A percentile compares a stretch with the other conserved stretches of the same genome.
These are phyloP conservation scores for Mucor saturninus DNA, from an alignment of 371 early-diverging fungal genomes.

Conservation along the genomic window DNA sequence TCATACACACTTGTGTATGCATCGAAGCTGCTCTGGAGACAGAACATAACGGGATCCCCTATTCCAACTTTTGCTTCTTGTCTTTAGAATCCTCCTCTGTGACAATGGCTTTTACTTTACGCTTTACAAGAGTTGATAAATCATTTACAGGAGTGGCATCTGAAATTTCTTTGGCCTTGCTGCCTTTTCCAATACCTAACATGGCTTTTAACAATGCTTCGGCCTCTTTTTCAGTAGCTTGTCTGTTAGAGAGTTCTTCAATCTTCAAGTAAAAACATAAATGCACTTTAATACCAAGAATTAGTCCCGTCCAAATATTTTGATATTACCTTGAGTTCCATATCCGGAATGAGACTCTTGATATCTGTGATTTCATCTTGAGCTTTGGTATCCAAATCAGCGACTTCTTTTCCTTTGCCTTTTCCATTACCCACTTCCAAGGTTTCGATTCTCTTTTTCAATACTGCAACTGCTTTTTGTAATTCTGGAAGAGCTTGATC, in stretches of 20 bases:
- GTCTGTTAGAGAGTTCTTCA: constrained; percentile 42
- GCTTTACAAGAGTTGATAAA: constrained; percentile 47
- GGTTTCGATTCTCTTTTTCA: constrained; percentile 51
- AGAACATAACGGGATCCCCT: neutral
- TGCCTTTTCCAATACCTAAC: constrained; percentile 19
- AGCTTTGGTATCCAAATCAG: constrained; percentile 10
- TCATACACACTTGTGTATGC: too few relatives aligned
- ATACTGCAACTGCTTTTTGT: constrained; percentile 57
- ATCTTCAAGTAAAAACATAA: constrained; percentile 22
- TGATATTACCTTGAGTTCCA: constrained; percentile 52
- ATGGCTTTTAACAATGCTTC: constrained; percentile 40
- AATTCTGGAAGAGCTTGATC: constrained; percentile 66
- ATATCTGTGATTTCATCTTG: constrained; percentile 50
- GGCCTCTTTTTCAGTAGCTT: constrained; percentile 45
- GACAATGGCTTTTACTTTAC: constrained; percentile 28
- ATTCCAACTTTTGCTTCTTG: constrained; percentile 23
- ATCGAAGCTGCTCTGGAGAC: too few relatives aligned
- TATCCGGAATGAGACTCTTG: constrained; percentile 49
- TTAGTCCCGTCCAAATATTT: neutral
- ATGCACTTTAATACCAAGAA: neutral
- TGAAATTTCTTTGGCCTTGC: constrained; percentile 10
- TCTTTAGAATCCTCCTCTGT: constrained; percentile 3
- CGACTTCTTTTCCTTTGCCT: constrained; percentile 40
- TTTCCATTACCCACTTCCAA: constrained; percentile 43
- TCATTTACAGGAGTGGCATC: constrained; percentile 44